A percentile compares a stretch with the other conserved stretches of the same genome.
These are phyloP conservation scores for Schwanniomyces polymorphus DNA, from an alignment of 805 yeast species.

Conservation along the genomic window DNA sequence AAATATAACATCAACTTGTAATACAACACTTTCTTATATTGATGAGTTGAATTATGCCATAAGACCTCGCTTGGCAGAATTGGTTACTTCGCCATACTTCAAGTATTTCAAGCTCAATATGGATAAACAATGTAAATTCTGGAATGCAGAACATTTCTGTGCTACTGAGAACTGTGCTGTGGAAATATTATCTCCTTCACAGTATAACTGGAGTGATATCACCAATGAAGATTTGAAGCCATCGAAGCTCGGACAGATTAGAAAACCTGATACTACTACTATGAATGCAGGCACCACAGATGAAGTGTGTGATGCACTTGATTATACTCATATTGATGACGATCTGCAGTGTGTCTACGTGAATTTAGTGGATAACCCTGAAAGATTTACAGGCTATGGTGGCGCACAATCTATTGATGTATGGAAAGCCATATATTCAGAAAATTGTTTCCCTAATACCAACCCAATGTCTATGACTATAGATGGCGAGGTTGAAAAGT, in stretches of 20 bases:
- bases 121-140: constrained; percentile 81
- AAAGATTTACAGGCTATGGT: constrained; percentile 93
- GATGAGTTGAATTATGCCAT: constrained; percentile 35
- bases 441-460: constrained; percentile 76
- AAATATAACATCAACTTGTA: constrained; percentile 44
- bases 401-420: constrained; percentile 90
- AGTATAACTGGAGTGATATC: constrained; percentile 63
- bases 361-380: constrained; percentile 85
- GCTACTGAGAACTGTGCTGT: constrained; percentile 89
- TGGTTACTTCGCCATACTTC: constrained; percentile 79
- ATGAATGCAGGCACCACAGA: not conserved
- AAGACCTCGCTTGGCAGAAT: constrained; percentile 50
- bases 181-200: constrained; percentile 65
- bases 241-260: constrained; percentile 57
- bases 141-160: constrained; percentile 81
- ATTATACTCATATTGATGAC: constrained; percentile 69
- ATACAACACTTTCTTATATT: constrained; percentile 45
- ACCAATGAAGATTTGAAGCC: constrained; percentile 65
- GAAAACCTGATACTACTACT: constrained; percentile 17
- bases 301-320: constrained; percentile 48
- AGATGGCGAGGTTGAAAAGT: constrained; percentile 44
- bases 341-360: constrained; percentile 78
- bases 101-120: constrained; percentile 83
- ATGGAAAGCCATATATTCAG: constrained; percentile 90
- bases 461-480: constrained; percentile 36